phyloP scores from a whole-genome alignment of 495 filamentous ascomycete species.

The Neurospora africana region DNA sequence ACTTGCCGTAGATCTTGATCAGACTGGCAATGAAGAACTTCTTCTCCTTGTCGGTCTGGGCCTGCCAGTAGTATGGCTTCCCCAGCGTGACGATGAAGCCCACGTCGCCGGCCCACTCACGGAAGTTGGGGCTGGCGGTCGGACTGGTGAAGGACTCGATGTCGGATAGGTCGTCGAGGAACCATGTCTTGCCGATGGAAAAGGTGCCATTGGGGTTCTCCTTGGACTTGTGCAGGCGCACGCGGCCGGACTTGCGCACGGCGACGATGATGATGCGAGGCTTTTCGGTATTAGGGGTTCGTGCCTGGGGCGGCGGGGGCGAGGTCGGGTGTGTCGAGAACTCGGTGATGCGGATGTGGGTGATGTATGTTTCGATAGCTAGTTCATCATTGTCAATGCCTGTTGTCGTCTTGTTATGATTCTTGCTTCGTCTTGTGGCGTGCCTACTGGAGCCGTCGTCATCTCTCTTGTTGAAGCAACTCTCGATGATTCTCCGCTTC shows the following conservation, averaged over 20 bases:
- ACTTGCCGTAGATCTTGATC: constrained; percentile 92
- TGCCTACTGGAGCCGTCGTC: constrained; percentile 65
- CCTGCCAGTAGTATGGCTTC: constrained; percentile 97
- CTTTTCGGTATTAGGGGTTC: constrained; percentile 65
- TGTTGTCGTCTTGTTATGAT: background rate
- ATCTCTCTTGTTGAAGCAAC: constrained; percentile 84
- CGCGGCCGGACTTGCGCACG: constrained; percentile 81
- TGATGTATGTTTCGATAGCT: constrained; percentile 84
- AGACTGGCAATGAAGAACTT: constrained; percentile 94
- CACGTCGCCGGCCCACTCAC: constrained; percentile 64
- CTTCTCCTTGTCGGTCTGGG: constrained; percentile 84
- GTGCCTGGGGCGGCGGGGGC: constrained; percentile 67
- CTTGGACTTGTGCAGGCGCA: constrained; percentile 91
- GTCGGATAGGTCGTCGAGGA: constrained; percentile 70
- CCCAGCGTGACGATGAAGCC: constrained; percentile 85
- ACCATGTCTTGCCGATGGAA: constrained; percentile 97
- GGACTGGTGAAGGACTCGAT: constrained; percentile 68
- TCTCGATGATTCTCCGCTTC: constrained; percentile 83
- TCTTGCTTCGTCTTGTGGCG: background rate
- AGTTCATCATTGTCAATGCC: constrained; percentile 6
- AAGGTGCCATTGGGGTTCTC: constrained; percentile 90
- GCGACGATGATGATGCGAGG: constrained; percentile 82
- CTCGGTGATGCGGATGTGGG: constrained; percentile 82
- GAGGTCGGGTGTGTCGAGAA: constrained; percentile 71
- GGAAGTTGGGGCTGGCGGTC: constrained; percentile 52